Conservation (phyloP, 169 alveolate species). For the Cryptosporidium andersoni region DNA sequence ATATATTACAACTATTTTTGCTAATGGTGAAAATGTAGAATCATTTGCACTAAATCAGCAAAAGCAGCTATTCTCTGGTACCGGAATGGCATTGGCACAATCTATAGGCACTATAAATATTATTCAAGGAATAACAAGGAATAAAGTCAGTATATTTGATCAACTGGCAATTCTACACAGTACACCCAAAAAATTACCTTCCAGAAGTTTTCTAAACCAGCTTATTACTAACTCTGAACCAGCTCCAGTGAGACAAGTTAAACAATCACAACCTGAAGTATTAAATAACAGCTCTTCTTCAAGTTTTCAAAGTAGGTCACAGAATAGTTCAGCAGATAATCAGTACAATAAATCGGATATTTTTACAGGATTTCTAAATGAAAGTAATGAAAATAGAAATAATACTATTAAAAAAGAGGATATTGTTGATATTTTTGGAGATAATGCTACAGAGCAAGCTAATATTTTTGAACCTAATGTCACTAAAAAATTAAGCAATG, state of each 20-base stretch:
- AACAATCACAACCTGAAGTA: background rate
- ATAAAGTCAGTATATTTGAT: slow-evolving; percentile 32
- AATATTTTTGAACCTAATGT: too few relatives aligned
- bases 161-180: slow-evolving; percentile 59
- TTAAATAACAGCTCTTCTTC: too few relatives aligned
- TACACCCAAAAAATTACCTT: slow-evolving; percentile 50
- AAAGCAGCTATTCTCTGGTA: slow-evolving; percentile 54
- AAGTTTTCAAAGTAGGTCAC: too few relatives aligned
- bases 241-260: slow-evolving; percentile 1
- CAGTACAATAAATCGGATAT: too few relatives aligned
- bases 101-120: slow-evolving; percentile 61
- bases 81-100: slow-evolving; percentile 68
- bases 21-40: slow-evolving; percentile 62
- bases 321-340: too few relatives aligned
- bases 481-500: too few relatives aligned
- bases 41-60: slow-evolving; percentile 62
- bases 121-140: slow-evolving; percentile 59
- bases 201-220: slow-evolving; percentile 40
- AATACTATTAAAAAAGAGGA: too few relatives aligned
- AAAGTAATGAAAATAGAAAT: too few relatives aligned
- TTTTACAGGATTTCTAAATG: too few relatives aligned
- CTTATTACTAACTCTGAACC: slow-evolving; percentile 43
- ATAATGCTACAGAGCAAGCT: too few relatives aligned
- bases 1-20: slow-evolving; percentile 27
- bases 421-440: too few relatives aligned